Conservation (phyloP, 768 basidiomycete species). For the Mycena sanguinolenta region DNA sequence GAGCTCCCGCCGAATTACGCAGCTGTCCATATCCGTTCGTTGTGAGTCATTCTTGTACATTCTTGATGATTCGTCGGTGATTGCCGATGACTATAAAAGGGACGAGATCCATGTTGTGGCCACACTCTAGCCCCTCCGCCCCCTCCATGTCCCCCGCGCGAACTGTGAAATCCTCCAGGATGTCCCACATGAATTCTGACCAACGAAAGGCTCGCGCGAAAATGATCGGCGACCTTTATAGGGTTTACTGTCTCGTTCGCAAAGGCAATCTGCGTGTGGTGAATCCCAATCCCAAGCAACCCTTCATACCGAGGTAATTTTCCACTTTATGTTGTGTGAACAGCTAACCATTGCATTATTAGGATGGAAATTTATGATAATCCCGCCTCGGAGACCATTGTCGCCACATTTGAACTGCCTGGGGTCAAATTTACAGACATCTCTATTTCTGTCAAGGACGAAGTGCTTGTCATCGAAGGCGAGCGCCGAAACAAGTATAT, state of each 20-base stretch:
- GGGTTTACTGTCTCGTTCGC: slow-evolving; percentile 1
- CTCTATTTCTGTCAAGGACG: slow-evolving; percentile 49
- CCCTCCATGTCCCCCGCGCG: slow-evolving; percentile 23
- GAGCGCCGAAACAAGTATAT: slow-evolving; percentile 42
- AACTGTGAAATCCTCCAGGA: slow-evolving; percentile 16
- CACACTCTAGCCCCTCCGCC: neutral
- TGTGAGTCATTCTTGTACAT: slow-evolving; percentile 34
- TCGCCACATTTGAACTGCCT: slow-evolving; percentile 60
- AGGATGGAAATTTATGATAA: slow-evolving; percentile 62
- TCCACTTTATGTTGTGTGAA: neutral
- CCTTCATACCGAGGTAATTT: slow-evolving; percentile 24
- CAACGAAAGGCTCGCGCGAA: neutral
- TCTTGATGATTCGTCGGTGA: slow-evolving; percentile 32
- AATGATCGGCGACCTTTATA: neutral
- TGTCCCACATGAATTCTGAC: neutral
- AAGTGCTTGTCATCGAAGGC: slow-evolving; percentile 51
- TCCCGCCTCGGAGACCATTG: slow-evolving; percentile 46
- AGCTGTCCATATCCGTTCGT: slow-evolving; percentile 16
- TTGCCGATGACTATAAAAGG: slow-evolving; percentile 33
- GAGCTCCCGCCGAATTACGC: slow-evolving; percentile 8
- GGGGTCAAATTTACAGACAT: slow-evolving; percentile 56
- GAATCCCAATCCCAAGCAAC: neutral
- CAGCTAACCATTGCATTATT: slow-evolving; percentile 9
- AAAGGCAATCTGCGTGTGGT: slow-evolving; percentile 9
- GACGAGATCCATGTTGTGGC: slow-evolving; percentile 4